Conservation (phyloP, 345 rosid species). For the Dipteronia dyeriana region DNA sequence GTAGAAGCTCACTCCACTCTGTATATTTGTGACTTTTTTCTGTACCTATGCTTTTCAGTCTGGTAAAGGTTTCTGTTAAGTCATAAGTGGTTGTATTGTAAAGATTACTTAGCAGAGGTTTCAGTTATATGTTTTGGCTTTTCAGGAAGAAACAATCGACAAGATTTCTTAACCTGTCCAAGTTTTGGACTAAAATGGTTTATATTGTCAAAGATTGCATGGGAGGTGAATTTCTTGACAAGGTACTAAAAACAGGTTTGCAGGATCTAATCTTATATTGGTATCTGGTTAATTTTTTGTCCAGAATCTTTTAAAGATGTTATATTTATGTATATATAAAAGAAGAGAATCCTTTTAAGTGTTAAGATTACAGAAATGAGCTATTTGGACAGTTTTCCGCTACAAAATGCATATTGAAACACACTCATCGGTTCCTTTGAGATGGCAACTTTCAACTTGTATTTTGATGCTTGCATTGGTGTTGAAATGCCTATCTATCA, state of each 20-base stretch:
- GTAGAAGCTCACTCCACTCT: neutral
- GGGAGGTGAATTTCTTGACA: neutral
- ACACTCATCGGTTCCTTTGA: neutral
- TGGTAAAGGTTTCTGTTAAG: neutral
- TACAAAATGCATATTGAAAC: neutral
- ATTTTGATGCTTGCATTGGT: neutral
- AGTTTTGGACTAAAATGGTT: neutral
- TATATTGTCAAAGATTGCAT: neutral
- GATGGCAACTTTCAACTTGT: neutral
- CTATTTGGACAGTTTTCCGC: neutral
- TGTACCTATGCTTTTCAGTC: neutral
- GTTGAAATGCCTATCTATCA: neutral
- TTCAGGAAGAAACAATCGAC: neutral
- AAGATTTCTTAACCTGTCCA: neutral
- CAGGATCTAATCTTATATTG: neutral
- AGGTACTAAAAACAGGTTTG: neutral
- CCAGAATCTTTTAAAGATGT: neutral
- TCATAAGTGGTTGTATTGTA: neutral
- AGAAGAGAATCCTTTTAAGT: too few species aligned
- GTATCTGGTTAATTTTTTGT: neutral
- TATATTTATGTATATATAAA: too few species aligned
- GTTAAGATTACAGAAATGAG: neutral
- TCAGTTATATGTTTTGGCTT: constrained; percentile 9
- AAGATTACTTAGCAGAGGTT: neutral
- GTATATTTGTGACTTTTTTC: neutral